These are phyloP conservation scores for Rhodamnia argentea DNA, from an alignment of 345 rosid species.

Conservation along the genomic window DNA sequence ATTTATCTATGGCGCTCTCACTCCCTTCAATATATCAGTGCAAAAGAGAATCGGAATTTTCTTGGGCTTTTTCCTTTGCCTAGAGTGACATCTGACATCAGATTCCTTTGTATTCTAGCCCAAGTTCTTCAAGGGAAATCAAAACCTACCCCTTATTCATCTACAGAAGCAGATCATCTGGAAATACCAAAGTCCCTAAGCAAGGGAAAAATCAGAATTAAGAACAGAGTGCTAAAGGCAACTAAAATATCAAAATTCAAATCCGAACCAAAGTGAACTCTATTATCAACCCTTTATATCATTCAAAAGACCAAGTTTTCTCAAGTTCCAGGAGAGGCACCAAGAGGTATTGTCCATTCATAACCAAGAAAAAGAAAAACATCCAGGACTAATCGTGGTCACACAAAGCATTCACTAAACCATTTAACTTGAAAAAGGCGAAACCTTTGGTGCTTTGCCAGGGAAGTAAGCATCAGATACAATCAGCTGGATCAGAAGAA, in stretches of 20 bases:
- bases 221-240: not conserved
- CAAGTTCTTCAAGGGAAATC: not conserved
- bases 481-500: not conserved
- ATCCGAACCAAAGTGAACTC: not conserved
- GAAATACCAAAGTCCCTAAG: not conserved
- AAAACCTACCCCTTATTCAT: not conserved
- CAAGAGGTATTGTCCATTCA: not conserved
- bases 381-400: not conserved
- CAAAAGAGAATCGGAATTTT: not conserved
- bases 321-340: not conserved
- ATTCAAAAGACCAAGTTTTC: not conserved
- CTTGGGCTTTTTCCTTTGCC: not conserved
- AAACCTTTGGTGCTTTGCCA: not conserved
- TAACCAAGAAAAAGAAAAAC: not conserved
- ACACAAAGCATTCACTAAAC: too few species aligned
- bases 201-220: not conserved
- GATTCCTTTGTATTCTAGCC: not conserved
- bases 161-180: not conserved
- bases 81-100: not conserved
- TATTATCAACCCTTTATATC: not conserved
- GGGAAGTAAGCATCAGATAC: not conserved
- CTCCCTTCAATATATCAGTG: not conserved
- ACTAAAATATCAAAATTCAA: not conserved
- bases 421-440: not conserved
- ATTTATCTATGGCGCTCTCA: not conserved